These are phyloP conservation scores for Litsea cubeba DNA, from an alignment of 164 flowering plant species.

Conservation along the genomic window DNA sequence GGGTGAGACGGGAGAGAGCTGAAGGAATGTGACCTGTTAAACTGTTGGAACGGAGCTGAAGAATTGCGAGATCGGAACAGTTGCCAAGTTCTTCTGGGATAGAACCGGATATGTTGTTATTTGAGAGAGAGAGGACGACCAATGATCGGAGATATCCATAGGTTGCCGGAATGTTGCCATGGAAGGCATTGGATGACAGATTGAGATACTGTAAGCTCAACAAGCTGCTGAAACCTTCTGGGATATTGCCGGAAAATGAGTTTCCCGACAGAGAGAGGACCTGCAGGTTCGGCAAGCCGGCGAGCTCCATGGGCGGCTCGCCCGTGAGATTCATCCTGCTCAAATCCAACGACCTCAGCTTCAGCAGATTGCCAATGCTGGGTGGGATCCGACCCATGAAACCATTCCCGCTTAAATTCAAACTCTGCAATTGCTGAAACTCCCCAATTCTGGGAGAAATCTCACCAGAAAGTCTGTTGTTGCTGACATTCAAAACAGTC, in stretches of 20 bases:
- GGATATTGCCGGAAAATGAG: conserved; percentile 45
- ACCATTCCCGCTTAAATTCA: conserved; percentile 57
- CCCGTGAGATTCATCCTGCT: conserved; percentile 58
- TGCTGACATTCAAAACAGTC: conserved; percentile 44
- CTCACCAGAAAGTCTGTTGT: conserved; percentile 45
- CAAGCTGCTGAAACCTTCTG: conserved; percentile 75
- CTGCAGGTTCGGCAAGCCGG: conserved; percentile 63
- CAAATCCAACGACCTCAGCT: conserved; percentile 52
- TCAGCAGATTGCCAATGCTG: conserved; percentile 45
- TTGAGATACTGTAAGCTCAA: conserved; percentile 41
- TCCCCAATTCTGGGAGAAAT: conserved; percentile 36
- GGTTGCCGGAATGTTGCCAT: conserved; percentile 50
- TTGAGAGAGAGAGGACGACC: conserved; percentile 43
- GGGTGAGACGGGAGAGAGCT: conserved; percentile 39
- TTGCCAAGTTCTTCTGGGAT: conserved; percentile 58
- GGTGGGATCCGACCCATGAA: conserved; percentile 56
- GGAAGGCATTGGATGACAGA: conserved; percentile 46
- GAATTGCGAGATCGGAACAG: conserved; percentile 43
- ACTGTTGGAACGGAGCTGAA: conserved; percentile 44
- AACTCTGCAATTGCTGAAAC: conserved; percentile 28
- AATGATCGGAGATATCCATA: conserved; percentile 49
- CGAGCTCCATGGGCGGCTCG: conserved; percentile 54
- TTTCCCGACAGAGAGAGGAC: conserved; percentile 53
- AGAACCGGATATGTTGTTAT: conserved; percentile 33
- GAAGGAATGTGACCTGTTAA: conserved; percentile 42